Evolutionary conservation across 164 flowering plant genomes (phyloP), one percentile per base, ranked within the genome.

Genomic region (Dillenia turbinata): DNA sequence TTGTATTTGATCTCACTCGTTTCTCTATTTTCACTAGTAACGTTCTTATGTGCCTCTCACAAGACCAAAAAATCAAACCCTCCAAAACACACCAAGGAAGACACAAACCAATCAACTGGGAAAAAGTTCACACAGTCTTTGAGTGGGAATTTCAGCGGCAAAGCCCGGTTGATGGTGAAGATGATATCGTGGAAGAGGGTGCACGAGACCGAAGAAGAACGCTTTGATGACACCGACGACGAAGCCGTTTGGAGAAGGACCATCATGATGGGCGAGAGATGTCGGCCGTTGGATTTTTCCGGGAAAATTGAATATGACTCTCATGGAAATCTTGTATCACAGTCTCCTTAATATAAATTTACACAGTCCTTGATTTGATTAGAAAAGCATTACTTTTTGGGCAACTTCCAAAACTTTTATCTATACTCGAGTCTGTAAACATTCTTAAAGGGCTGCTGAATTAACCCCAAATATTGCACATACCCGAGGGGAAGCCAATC

Each of bases 241-340:
- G 74, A 62, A 52, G 83, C 65, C 1, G 45, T 85, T 44, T 87
- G 93, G 93, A 83, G 65, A 81, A 83, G 71, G 78, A 69, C 76
- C 24, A 85, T 87, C 62, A 75, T 87, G 44, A 77, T 49, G 75
- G 93, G 93, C 8, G 85, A 78, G 44, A 70, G 78, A 44, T 87
- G 93, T 66, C 79, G 80, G 22, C 93, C 86, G 0, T 13, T 81
- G 13, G 75, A 85, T 47, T 85, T 85, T 49, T 85, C 93, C 3
- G 93, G 88, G 44, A 69, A 64, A 47, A 80, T 85, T 43, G 46
- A 44, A 14, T 81, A 84, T 67, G 92, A 87, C 61, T 66, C 71
- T 26, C 60, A 77, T 2, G 89, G 92, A 9, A 80, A 85, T 52
- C 81, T 63, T 58, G 8, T 85, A 43, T 62, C 69, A 1, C 64